phyloP scores from a whole-genome alignment of 1,284 basidiomycete genomes.

The Microbotryum scabiosae region DNA sequence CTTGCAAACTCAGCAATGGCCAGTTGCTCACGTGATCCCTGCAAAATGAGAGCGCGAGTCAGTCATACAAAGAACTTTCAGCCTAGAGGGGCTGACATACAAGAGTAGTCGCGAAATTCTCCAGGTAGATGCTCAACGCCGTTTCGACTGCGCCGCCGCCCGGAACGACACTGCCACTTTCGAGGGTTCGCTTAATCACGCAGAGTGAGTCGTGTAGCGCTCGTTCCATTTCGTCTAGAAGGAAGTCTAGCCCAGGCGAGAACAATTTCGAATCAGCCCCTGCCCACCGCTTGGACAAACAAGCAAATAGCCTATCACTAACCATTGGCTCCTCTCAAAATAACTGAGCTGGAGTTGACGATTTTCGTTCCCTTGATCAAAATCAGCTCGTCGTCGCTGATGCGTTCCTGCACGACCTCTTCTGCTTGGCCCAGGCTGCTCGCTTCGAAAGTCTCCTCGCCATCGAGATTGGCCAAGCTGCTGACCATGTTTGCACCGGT shows the following conservation, averaged over 20 bases:
- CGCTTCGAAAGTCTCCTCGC: constrained; percentile 94
- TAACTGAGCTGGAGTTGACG: constrained; percentile 85
- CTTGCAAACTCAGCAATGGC: constrained; percentile 97
- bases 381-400: constrained; percentile 98
- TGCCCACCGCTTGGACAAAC: background rate
- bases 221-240: constrained; percentile 99
- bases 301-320: constrained; percentile 3
- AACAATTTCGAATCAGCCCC: too few relatives aligned
- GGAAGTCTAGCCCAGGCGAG: constrained; percentile 57
- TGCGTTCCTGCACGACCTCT: constrained; percentile 92
- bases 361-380: constrained; percentile 96
- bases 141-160: constrained; percentile 97
- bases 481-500: constrained; percentile 91
- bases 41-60: constrained; percentile 9
- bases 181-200: constrained; percentile 93
- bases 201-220: constrained; percentile 90
- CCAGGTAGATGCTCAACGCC: constrained; percentile 92
- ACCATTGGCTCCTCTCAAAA: constrained; percentile 85
- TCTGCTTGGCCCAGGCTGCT: constrained; percentile 84
- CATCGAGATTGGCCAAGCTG: constrained; percentile 91
- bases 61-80: background rate
- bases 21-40: constrained; percentile 96
- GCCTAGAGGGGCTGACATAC: constrained; percentile 46
- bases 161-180: constrained; percentile 91
- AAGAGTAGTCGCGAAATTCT: constrained; percentile 97